Percentiles rank a stretch among this genome's conserved stretches.
These are phyloP conservation scores for Cordyceps cicadae DNA, from an alignment of 2,329 filamentous ascomycete genomes.

Conservation along the genomic window DNA sequence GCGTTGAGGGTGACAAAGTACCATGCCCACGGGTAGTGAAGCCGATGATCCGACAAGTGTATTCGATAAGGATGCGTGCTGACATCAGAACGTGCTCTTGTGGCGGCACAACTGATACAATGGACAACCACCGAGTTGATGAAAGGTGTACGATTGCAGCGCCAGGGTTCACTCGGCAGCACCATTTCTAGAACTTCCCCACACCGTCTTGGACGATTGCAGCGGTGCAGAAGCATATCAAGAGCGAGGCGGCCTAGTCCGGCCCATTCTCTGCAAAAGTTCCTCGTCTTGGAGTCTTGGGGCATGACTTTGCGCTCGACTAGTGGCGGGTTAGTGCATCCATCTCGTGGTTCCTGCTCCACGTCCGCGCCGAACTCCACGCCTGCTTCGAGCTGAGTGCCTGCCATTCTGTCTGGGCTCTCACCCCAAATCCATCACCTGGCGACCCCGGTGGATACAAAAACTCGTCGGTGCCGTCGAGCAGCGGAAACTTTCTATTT, in stretches of 20 bases:
- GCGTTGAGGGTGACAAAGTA: too few species aligned
- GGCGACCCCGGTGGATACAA: slow-evolving; percentile 13
- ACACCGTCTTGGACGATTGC: neutral
- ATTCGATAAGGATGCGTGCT: neutral
- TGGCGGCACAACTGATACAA: too few species aligned
- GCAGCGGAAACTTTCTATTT: neutral
- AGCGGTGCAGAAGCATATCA: slow-evolving; percentile 1
- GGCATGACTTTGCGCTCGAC: neutral
- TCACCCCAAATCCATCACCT: neutral
- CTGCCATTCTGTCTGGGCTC: neutral
- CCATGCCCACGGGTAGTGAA: too few species aligned
- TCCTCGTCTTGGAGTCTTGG: neutral
- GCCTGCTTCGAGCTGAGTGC: neutral
- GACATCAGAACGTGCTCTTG: neutral
- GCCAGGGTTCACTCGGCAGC: neutral
- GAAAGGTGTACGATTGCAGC: neutral
- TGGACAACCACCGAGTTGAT: neutral
- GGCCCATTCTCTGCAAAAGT: slow-evolving; percentile 2
- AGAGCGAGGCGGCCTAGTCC: neutral
- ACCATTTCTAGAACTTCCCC: neutral
- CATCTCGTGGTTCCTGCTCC: slow-evolving; percentile 1
- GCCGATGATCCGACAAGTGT: too few species aligned
- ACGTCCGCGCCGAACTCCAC: too few species aligned
- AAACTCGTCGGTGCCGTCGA: slow-evolving; percentile 9
- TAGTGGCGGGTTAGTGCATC: slow-evolving; percentile 3